Base-by-base conservation (phyloP, 257 asterid genomes). In the Sherardia arvensis region DNA sequence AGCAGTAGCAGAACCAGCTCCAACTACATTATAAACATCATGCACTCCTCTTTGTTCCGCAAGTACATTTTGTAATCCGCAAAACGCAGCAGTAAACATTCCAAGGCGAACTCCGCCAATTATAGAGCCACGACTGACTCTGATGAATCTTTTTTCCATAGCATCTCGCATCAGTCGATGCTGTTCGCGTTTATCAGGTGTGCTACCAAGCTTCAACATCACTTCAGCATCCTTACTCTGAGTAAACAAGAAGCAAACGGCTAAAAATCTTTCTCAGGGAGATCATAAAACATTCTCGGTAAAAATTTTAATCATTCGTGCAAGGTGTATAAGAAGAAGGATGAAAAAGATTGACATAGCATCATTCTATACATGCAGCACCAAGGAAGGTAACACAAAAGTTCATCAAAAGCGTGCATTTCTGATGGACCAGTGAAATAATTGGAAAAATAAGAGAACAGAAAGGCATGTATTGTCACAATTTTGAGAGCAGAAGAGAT, bases 161-260 rank as follows among this genome's bases (percentile, higher is more conserved):
- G 99, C 96, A 80, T 93, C 99, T 73, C 97, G 77, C 97, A 90
- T 90, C 51, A 93, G 81, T 64, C 97, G 87, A 81, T 93, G 54
- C 65, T 93, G 99, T 65, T 90, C 97, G 45, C 97, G 96, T 79
- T 93, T 93, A 68, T 93, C 97, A 25, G 95, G 78, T 20, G 96
- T 93, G 77, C 96, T 90, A 53, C 99, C 99, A 67, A 93, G 95
- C 94, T 87, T 93, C 82, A 93, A 66, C 96, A 90, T 78, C 33
- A 87, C 95, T 80, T 93, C 99, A 40, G 96, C 97, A 67, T 93
- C 99, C 79, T 93, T 93, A 78, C 99, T 87, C 99, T 88, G 81
- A 47, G 72, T 67, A 69, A 67, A 56, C 61, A 61, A 66, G 68
- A 75, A 32, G 65, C 34, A 71, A 47, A 30, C 43, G 25, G 27